A percentile compares a stretch with the other conserved stretches of the same genome.
phyloP scores from a whole-genome alignment of 257 asterid genomes.

The Petunia axillaris region DNA sequence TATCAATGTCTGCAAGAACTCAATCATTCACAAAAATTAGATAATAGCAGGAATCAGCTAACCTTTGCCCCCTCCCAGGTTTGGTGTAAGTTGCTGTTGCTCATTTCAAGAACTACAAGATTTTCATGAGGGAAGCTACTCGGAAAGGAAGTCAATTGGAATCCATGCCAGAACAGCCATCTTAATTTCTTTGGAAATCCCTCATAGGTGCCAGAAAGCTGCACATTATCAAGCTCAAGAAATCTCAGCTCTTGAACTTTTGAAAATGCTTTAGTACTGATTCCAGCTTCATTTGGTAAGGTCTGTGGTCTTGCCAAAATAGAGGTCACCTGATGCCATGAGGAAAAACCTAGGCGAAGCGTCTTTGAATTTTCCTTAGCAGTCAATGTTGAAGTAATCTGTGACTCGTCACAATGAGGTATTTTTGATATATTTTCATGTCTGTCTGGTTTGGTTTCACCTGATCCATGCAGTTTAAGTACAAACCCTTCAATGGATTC shows the following conservation, averaged over 20 bases:
- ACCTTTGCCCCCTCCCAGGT: slow-evolving; percentile 32
- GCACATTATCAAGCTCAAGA: slow-evolving; percentile 25
- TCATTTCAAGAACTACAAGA: slow-evolving; percentile 33
- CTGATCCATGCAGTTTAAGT: slow-evolving; percentile 16
- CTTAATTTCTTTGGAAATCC: slow-evolving; percentile 29
- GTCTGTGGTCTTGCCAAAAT: neutral
- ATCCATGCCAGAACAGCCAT: slow-evolving; percentile 29
- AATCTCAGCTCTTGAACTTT: slow-evolving; percentile 23
- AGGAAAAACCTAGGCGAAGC: neutral
- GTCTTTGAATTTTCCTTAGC: slow-evolving; percentile 14
- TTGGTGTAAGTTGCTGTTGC: slow-evolving; percentile 26
- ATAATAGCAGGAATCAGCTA: neutral
- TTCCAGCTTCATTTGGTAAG: slow-evolving; percentile 17
- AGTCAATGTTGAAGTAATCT: neutral
- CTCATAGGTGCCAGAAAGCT: slow-evolving; percentile 22
- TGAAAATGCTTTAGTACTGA: slow-evolving; percentile 19
- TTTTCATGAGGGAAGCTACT: slow-evolving; percentile 24
- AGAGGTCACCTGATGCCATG: neutral
- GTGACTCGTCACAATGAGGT: slow-evolving; percentile 20
- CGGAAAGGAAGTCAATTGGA: slow-evolving; percentile 21
- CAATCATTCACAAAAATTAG: slow-evolving; percentile 13
- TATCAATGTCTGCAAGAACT: neutral
- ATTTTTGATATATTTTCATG: slow-evolving; percentile 12
- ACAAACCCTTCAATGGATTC: slow-evolving; percentile 24
- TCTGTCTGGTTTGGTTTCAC: slow-evolving; percentile 11